Base-by-base conservation (phyloP, 345 rosid genomes). In the Eucalyptus polybractea region DNA sequence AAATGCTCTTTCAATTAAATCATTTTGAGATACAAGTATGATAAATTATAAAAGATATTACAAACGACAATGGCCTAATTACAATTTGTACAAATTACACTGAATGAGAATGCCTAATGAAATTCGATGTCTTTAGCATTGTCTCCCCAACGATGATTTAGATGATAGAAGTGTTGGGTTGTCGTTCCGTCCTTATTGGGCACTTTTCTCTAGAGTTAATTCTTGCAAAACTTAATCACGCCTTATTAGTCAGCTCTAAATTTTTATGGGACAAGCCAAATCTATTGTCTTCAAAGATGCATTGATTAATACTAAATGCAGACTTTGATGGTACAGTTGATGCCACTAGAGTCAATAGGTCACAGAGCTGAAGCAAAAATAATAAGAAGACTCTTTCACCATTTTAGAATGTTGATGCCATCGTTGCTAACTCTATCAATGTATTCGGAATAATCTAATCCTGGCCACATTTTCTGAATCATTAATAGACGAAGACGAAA, bases 131-230 rank as follows among this genome's bases (percentile, higher is more conserved):
- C 37, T 65, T 29, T 14, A 6, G 17, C 33, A 14, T 29, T 1
- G 2, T 65, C 17, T 65, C 9, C 17, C 37, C 6, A 7, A 4
- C 9, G 2, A 27, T 60, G 7, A 13, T 12, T 13, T 13, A 65
- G 19, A 65, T 13, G 19, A 65, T 65, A n/a, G 15, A 29, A 29
- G 10, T 29, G 17, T 13, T 4, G 3, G 0, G 3, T 29, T 13
- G 6, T 65, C 10, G 0, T 7, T 7, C 16, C 3, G 0, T n/a
- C 8, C 37, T 9, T 65, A 13, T 14, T 13, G 19, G 72, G 5
- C 72, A 65, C 19, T 7, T 65, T 65, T 3, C 21, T 67, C 24
- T 67, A 8, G 42, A 16, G 22, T 67, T 31, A 67, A 69, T 31
- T 31, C 7, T 31, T 69, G 24, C 33, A 69, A 69, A 16, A 16